Conservation (phyloP, 495 filamentous ascomycete species). For the Aspergillus ellipticus region DNA sequence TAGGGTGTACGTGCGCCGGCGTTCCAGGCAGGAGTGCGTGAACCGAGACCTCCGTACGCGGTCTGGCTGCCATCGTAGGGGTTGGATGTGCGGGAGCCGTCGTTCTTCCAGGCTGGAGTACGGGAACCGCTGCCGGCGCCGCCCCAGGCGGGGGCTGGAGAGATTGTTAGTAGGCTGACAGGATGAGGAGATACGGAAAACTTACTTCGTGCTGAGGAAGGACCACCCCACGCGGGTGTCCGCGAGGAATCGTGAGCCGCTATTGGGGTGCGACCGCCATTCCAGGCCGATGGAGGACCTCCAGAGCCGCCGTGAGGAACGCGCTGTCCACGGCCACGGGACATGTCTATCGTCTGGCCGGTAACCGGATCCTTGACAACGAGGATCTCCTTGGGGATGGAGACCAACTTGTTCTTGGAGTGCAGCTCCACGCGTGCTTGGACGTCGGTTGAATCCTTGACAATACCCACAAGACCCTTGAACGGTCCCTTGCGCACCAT, state of each 20-base stretch:
- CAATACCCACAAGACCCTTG: constrained; percentile 91
- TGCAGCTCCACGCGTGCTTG: constrained; percentile 89
- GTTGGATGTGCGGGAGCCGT: constrained; percentile 70
- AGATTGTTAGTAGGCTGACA: constrained; percentile 27
- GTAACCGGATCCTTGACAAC: constrained; percentile 76
- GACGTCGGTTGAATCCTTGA: constrained; percentile 84
- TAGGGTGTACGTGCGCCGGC: constrained; percentile 71
- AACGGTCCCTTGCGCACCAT: constrained; percentile 76
- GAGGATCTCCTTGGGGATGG: constrained; percentile 71
- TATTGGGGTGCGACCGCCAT: constrained; percentile 68
- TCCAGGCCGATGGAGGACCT: constrained; percentile 40
- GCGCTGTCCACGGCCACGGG: constrained; percentile 51
- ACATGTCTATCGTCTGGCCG: constrained; percentile 68
- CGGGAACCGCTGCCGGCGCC: constrained; percentile 48
- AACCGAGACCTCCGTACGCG: constrained; percentile 48
- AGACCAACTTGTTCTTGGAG: constrained; percentile 82
- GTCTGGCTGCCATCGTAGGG: constrained; percentile 79
- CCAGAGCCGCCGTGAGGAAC: constrained; percentile 40
- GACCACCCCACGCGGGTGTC: constrained; percentile 66
- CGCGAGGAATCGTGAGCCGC: constrained; percentile 55
- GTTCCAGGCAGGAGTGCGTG: constrained; percentile 53
- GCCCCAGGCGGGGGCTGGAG: constrained; percentile 57
- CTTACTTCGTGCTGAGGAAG: constrained; percentile 53
- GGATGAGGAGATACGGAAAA: constrained; percentile 7
- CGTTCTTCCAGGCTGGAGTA: constrained; percentile 74